Evolutionary conservation across 2,329 filamentous ascomycete genomes (phyloP).

Genomic region (Clathrospora elynae): DNA sequence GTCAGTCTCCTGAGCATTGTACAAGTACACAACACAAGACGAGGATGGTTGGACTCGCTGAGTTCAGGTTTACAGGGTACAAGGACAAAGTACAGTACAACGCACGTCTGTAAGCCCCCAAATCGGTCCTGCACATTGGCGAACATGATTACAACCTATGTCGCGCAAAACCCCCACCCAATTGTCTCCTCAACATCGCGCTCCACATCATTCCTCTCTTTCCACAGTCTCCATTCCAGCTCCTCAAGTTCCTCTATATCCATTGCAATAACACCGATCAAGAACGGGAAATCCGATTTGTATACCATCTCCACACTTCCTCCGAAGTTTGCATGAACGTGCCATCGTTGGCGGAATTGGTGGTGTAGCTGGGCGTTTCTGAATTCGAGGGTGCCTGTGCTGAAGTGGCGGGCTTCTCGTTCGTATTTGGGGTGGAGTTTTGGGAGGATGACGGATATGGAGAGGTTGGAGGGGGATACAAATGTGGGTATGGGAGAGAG

Average conservation of each 20-base stretch:
- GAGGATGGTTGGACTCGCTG: too few species aligned
- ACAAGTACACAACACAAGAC: too few species aligned
- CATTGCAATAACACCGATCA: neutral
- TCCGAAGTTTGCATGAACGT: neutral
- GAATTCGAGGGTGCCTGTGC: constrained; percentile 4
- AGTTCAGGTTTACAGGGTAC: too few species aligned
- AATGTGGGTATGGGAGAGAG: constrained; percentile 10
- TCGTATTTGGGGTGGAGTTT: constrained; percentile 21
- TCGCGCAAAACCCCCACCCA: too few species aligned
- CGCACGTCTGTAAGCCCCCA: too few species aligned
- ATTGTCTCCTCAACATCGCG: too few species aligned
- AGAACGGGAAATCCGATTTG: neutral
- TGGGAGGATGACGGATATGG: constrained; percentile 14
- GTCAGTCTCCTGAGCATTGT: too few species aligned
- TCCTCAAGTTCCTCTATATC: neutral
- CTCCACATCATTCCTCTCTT: neutral
- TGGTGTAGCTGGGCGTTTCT: constrained; percentile 11
- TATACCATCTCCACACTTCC: neutral
- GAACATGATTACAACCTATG: too few species aligned
- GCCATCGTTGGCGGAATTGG: neutral
- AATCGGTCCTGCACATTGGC: too few species aligned
- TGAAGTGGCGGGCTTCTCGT: constrained; percentile 14
- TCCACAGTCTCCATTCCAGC: neutral
- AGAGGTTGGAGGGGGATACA: neutral
- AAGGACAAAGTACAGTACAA: too few species aligned